Evolutionary conservation across 805 yeast species (phyloP).

Genomic region (Wickerhamomyces xylosicus): DNA sequence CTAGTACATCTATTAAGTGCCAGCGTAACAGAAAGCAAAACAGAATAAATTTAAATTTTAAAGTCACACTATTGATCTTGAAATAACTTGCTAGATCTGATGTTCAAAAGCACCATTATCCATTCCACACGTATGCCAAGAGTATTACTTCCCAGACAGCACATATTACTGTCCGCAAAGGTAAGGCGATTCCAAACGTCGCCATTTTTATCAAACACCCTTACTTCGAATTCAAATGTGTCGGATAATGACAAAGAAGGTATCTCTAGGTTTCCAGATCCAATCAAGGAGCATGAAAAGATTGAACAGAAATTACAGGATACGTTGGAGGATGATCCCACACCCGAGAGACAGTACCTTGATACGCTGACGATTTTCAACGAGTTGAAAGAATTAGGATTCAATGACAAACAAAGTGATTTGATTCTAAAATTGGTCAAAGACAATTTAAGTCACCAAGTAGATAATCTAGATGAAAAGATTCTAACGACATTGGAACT

Average conservation of each 20-base stretch:
- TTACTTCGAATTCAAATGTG: too few relatives aligned
- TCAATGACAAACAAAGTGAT: constrained; percentile 51
- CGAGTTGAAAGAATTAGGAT: constrained; percentile 44
- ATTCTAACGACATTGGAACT: constrained; percentile 46
- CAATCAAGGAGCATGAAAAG: neutral
- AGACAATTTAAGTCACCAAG: constrained; percentile 22
- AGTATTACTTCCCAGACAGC: too few relatives aligned
- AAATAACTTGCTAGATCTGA: too few relatives aligned
- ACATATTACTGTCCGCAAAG: too few relatives aligned
- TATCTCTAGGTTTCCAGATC: neutral
- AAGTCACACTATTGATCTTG: too few relatives aligned
- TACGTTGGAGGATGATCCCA: neutral
- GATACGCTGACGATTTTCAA: constrained; percentile 56
- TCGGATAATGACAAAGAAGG: neutral
- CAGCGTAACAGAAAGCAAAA: too few relatives aligned
- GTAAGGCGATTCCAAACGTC: too few relatives aligned
- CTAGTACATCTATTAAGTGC: too few relatives aligned
- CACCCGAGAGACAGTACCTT: constrained; percentile 21
- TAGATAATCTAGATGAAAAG: constrained; percentile 22
- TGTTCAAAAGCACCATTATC: too few relatives aligned
- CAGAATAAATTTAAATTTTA: too few relatives aligned
- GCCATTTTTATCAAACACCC: too few relatives aligned
- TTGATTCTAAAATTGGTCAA: constrained; percentile 37
- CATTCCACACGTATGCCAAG: too few relatives aligned
- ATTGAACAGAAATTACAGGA: neutral